Evolutionary conservation across 257 asterid genomes (phyloP), one percentile per base, ranked within the genome.

Genomic region (Pogostemon cablin): DNA sequence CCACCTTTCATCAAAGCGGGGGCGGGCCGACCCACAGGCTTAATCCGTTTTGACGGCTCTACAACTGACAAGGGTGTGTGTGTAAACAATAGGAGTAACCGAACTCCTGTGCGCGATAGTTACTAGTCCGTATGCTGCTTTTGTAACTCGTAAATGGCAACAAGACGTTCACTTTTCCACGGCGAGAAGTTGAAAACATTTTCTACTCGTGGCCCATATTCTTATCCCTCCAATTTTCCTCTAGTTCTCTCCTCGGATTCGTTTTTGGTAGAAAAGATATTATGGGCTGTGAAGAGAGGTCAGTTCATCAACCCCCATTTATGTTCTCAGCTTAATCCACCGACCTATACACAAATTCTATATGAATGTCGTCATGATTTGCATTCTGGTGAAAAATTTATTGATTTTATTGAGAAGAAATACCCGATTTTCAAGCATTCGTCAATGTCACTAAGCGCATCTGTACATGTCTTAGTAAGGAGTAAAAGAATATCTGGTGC

Each of bases 381-480:
- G 74, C 77, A 40, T 39, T 65, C 47, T 43, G 85, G 78, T 69
- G 83, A 79, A 78, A 85, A 74, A 54, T 86, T 90, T 65, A 73
- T 90, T 41, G 88, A 90, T 77, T 78, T 60, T 25, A 47, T 85
- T 25, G 77, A 89, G 5, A 5, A 54, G 53, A 82, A 76, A 65
- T 76, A 46, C 79, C 88, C 97, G 2, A 83, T 78, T 79, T 86
- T 88, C 75, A 85, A 77, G 83, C 96, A 90, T 81, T 81, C 89
- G 0, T 79, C 90, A 11, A 9, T 54, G 57, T 90, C 97, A 2
- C 57, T 85, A 50, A 81, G 93, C 75, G 86, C 89, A 20, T 85
- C 86, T n/a, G 68, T 83, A 40, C 96, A 85, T 68, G 43, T 81
- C 34, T 77, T 88, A 53, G 82, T 88, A 70, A 80, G 82, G 66